These are phyloP conservation scores for Dissoconium aciculare DNA, from an alignment of 2,329 filamentous ascomycete species.

Conservation along the genomic window DNA sequence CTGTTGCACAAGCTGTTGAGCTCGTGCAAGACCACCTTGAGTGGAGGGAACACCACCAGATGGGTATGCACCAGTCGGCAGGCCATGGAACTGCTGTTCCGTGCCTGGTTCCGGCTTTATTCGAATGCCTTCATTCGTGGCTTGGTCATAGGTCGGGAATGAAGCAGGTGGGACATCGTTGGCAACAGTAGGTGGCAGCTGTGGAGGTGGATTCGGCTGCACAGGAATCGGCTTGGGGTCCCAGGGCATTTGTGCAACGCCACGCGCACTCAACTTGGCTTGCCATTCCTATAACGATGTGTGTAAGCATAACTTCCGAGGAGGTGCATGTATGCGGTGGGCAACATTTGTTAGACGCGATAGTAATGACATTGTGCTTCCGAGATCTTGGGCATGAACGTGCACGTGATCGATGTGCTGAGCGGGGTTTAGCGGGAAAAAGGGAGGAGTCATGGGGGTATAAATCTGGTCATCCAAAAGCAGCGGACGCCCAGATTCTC, in stretches of 20 bases:
- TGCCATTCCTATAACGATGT: conserved; percentile 92
- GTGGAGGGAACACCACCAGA: conserved; percentile 10
- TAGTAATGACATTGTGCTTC: no score
- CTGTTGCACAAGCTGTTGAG: conserved; percentile 40
- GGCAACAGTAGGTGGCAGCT: conserved; percentile 9
- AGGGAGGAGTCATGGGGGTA: conserved; percentile 20
- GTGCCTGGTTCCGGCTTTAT: conserved; percentile 40
- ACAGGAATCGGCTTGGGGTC: conserved; percentile 64
- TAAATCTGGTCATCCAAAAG: conserved; percentile 33
- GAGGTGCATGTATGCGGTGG: neutral
- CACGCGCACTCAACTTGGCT: conserved; percentile 68
- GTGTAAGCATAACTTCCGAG: conserved; percentile 4
- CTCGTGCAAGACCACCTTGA: conserved; percentile 31
- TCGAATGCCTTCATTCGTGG: conserved; percentile 28
- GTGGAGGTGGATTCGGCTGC: conserved; percentile 18
- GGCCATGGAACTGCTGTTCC: conserved; percentile 19
- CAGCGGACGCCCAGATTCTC: conserved; percentile 27
- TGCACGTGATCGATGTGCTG: conserved; percentile 11
- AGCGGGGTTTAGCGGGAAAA: conserved; percentile 12
- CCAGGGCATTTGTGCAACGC: conserved; percentile 86
- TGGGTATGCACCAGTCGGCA: conserved; percentile 17
- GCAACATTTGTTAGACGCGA: no score
- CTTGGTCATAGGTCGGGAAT: conserved; percentile 10
- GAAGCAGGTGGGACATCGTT: conserved; percentile 12
- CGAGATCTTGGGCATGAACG: no score